A percentile compares a stretch with the other conserved stretches of the same genome.
phyloP scores from a whole-genome alignment of 2,329 filamentous ascomycete genomes.

The Colletotrichum coccodes region DNA sequence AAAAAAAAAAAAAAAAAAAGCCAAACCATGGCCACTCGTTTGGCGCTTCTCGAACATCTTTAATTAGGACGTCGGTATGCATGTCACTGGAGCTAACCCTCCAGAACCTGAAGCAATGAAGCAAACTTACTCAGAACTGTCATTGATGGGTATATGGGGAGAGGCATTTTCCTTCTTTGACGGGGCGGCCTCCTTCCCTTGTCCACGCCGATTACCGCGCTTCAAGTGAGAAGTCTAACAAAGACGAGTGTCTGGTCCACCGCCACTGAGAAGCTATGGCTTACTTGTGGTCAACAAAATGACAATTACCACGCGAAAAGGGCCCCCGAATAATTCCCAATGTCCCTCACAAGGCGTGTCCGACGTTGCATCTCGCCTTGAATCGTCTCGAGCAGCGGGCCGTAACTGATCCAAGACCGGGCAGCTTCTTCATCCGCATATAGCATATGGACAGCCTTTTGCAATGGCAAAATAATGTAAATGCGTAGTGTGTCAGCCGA shows the following conservation, averaged over 20 bases:
- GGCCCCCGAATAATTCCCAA: neutral
- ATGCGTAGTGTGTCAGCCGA: neutral
- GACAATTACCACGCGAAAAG: neutral
- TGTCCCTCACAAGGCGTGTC: neutral
- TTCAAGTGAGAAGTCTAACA: neutral
- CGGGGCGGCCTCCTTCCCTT: neutral
- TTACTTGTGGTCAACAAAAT: neutral
- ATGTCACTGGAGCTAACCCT: neutral
- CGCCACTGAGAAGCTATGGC: neutral
- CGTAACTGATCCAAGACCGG: neutral
- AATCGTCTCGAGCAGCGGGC: neutral
- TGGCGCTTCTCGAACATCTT: conserved; percentile 30
- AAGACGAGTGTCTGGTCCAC: neutral
- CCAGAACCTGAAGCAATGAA: neutral
- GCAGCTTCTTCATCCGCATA: too few species aligned
- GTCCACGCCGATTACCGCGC: neutral
- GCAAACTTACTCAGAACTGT: conserved; percentile 13
- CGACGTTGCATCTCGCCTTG: neutral
- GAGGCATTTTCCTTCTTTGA: neutral
- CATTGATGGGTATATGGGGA: neutral
- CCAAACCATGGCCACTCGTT: neutral
- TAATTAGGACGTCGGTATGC: conserved; percentile 15
- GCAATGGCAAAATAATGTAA: too few species aligned
- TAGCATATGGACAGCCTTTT: too few species aligned
- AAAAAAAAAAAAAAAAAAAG: too few species aligned